Percentiles rank a stretch among this genome's conserved stretches.
phyloP scores from a whole-genome alignment of 108 stramenopile species.

The Chaetoceros muelleri region DNA sequence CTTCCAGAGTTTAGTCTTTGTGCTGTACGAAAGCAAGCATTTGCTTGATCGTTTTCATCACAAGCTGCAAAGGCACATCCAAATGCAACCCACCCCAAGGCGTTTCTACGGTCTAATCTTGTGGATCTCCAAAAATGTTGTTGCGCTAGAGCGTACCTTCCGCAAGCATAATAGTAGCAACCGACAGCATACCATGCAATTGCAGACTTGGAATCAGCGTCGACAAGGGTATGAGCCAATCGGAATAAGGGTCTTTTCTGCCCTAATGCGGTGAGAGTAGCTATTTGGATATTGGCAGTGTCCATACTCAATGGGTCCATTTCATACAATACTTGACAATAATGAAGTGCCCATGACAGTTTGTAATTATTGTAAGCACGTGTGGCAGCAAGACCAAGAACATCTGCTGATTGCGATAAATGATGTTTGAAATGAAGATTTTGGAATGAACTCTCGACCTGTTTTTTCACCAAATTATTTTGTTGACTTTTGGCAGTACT shows the following conservation, averaged over 20 bases:
- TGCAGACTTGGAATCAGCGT: slow-evolving; percentile 72
- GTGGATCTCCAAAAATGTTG: slow-evolving; percentile 87
- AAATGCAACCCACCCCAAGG: slow-evolving; percentile 92
- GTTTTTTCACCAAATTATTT: neutral
- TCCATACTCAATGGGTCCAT: slow-evolving; percentile 59
- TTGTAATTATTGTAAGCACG: slow-evolving; percentile 59
- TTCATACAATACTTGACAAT: slow-evolving; percentile 45
- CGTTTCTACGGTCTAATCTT: slow-evolving; percentile 70
- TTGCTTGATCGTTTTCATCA: slow-evolving; percentile 94
- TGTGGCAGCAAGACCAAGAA: slow-evolving; percentile 64
- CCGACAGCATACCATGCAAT: slow-evolving; percentile 90
- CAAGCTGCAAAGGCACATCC: slow-evolving; percentile 87
- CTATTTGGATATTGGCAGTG: slow-evolving; percentile 56
- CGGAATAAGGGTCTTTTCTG: slow-evolving; percentile 83
- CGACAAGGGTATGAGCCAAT: slow-evolving; percentile 89
- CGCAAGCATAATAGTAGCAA: slow-evolving; percentile 84
- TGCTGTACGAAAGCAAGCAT: slow-evolving; percentile 90
- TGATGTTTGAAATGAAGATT: slow-evolving; percentile 38
- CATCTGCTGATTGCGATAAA: slow-evolving; percentile 50
- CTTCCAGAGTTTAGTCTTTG: slow-evolving; percentile 77
- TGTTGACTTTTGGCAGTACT: neutral
- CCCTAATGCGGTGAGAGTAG: slow-evolving; percentile 64
- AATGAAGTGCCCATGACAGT: slow-evolving; percentile 37
- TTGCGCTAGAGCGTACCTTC: slow-evolving; percentile 85
- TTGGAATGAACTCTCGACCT: slow-evolving; percentile 50